Base-by-base conservation (phyloP, 495 filamentous ascomycete species). In the Xylaria telfairii region DNA sequence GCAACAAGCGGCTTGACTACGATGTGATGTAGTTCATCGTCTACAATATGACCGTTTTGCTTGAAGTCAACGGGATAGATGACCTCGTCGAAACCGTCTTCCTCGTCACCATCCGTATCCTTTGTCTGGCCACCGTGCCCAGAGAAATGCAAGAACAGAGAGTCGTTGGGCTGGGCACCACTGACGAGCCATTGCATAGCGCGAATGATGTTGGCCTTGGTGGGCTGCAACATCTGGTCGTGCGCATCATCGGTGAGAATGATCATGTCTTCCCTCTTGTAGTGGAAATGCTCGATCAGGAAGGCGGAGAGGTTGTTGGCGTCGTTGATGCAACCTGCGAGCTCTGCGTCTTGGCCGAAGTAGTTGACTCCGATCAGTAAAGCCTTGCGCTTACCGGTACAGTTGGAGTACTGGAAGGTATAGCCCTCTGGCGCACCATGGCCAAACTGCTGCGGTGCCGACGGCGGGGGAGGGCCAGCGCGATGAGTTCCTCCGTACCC, bases 21-120 rank as follows among this genome's bases (percentile, higher is more conserved):
- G 74, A 92, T 90, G 67, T 90, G 85, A 77, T 98, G 96, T 88
- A 99, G 93, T 77, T 98, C 92, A 77, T 99, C 96, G 77, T 99
- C 96, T 56, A 97, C 93, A 75, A 99, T 98, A 80, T 98, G 95
- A 26, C 95, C 94, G 30, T 88, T 90, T n/a, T 82, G 81, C 68
- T 93, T 85, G 85, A 94, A 98, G 81, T 99, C 96, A 24, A 97
- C 92, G 0, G 96, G 96, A 81, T 98, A 99, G 78, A 99, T 96
- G 59, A 97, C 94, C 81, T 99, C 96, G 75, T 99, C 96, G 71
- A 91, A 93, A 73, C 95, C 95, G 76, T 97, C 94, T 15, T 96
- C 93, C 80, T 97, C 94, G 74, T 97, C 94, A 30, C 94, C 84
- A 66, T 84, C 80, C 30, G 69, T 8, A 67, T 87, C 84, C 63